Evolutionary conservation across 371 early-diverging fungal species (phyloP), one percentile per base, ranked within the genome.

Genomic region (Rhizopus arrhizus): DNA sequence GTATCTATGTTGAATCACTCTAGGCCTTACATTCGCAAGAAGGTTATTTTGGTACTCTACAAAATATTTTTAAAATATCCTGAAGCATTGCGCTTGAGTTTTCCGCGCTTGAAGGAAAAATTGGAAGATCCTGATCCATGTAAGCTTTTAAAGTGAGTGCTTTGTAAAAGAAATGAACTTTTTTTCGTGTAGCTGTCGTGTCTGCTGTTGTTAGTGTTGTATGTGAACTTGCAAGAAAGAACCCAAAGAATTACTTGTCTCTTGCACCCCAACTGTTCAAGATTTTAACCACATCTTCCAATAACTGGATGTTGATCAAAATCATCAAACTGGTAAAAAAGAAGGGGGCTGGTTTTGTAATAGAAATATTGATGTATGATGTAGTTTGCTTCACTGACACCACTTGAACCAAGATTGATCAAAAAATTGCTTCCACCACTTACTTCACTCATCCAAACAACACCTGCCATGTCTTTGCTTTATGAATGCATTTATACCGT

Each of bases 271-370:
- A 94, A 46, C 80, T 98, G 3, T 98, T 92, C 72, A 89, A 87
- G 7, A 78, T 97, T 46, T 69, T 98, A 58, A 95, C 92, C 0
- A 88, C 90, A 11, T 90, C 93, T 5, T 78, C 85, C 11, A 97
- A 96, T 73, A 96, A 96, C 74, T 98, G 97, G 98, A 95, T 96
- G 92, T 83, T 95, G 29, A 97, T 98, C 75, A 98, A 98, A 68
- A 92, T 97, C 31, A 93, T 96, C 62, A 98, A 98, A 73, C 76
- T 98, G 78, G 94, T 91, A 83, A 59, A 13, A 22, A 9, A 11
- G 33, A 2, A 12, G 5, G 13, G 13, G 9, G n/a, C 13, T 5
- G 13, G 12, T 9, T 49, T 33, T 46, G 8, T 3, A 5, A 35
- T 49, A 4, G 3, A 16, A n/a, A 28, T 15, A 51, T 52, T 45